A percentile compares a stretch with the other conserved stretches of the same genome.
phyloP scores from a whole-genome alignment of 495 filamentous ascomycete genomes.

The Peziza echinospora region DNA sequence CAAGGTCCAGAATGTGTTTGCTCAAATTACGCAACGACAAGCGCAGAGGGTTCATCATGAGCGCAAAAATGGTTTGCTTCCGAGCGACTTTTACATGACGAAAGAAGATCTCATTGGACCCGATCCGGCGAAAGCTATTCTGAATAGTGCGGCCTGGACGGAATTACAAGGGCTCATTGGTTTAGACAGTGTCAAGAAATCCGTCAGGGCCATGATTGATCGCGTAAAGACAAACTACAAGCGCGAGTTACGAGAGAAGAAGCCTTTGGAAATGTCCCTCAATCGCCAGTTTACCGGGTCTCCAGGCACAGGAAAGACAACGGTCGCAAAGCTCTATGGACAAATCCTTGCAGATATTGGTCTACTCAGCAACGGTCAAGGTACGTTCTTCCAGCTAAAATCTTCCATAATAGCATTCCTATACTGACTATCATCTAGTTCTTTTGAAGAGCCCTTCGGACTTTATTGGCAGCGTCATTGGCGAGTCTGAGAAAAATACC shows the following conservation, averaged over 20 bases:
- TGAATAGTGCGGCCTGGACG: constrained; percentile 29
- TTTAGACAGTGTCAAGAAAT: constrained; percentile 33
- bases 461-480: constrained; percentile 42
- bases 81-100: constrained; percentile 24
- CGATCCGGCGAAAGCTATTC: constrained; percentile 29
- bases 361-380: constrained; percentile 38
- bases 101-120: constrained; percentile 40
- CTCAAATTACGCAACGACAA: constrained; percentile 33
- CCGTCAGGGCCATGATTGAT: constrained; percentile 28
- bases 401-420: no score
- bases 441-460: constrained; percentile 51
- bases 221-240: constrained; percentile 32
- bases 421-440: constrained; percentile 25
- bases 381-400: constrained; percentile 19
- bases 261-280: constrained; percentile 32
- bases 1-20: constrained; percentile 31
- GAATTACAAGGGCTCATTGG: constrained; percentile 35
- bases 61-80: constrained; percentile 11
- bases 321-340: constrained; percentile 53
- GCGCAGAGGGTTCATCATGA: constrained; percentile 28
- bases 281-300: constrained; percentile 51
- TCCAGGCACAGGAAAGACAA: constrained; percentile 59
- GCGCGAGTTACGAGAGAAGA: constrained; percentile 29
- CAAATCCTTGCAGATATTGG: constrained; percentile 40
- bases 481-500: constrained; percentile 46